phyloP scores from a whole-genome alignment of 768 basidiomycete genomes.

The Favolaschia claudopus region DNA sequence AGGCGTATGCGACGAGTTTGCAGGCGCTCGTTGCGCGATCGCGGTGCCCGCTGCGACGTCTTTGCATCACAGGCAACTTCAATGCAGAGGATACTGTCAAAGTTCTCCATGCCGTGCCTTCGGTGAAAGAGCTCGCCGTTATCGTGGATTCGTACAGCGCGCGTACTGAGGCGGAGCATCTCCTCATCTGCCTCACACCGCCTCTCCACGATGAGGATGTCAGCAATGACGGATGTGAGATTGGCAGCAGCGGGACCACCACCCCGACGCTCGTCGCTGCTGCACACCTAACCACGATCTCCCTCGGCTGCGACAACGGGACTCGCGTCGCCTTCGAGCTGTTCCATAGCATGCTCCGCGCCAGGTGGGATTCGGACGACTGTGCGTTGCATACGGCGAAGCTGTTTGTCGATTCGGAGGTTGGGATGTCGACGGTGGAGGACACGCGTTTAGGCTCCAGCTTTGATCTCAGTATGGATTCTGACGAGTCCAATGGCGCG shows the following conservation, averaged over 20 bases:
- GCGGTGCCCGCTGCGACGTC: background rate
- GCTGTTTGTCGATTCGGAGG: too few relatives aligned
- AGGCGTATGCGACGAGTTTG: background rate
- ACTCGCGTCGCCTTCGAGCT: background rate
- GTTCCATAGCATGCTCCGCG: conserved; percentile 2
- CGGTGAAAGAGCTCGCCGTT: background rate
- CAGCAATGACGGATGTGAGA: too few relatives aligned
- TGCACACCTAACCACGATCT: background rate
- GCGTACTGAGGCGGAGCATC: background rate
- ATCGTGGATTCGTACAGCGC: background rate
- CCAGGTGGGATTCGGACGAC: too few relatives aligned
- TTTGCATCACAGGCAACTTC: background rate
- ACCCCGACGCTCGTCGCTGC: background rate
- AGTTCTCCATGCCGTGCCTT: background rate
- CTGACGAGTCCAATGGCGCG: too few relatives aligned
- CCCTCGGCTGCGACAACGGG: background rate
- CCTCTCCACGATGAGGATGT: background rate
- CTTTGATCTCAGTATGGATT: too few relatives aligned
- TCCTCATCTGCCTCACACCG: background rate
- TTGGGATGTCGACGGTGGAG: too few relatives aligned
- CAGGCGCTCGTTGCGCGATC: background rate
- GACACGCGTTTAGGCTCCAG: too few relatives aligned
- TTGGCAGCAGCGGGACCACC: too few relatives aligned
- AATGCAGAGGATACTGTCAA: background rate
- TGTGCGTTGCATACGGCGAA: too few relatives aligned